Conservation (phyloP, 2,329 filamentous ascomycete genomes). For the Fusarium lateritium region DNA sequence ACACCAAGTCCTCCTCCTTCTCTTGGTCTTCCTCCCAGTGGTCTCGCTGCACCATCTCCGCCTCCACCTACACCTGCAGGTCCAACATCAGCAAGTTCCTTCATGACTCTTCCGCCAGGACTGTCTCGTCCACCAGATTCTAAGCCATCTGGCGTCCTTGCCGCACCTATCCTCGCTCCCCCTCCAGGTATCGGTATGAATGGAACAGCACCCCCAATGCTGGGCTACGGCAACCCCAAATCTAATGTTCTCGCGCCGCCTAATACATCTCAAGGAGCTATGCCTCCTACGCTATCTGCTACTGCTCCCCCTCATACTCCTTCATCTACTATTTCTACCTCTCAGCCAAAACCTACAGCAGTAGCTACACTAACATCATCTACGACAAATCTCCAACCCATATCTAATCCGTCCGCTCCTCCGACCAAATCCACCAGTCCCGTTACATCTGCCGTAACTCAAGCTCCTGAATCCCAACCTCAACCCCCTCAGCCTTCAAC, state of each 20-base stretch:
- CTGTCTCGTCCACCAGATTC: slow-evolving; percentile 46
- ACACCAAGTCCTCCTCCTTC: slow-evolving; percentile 32
- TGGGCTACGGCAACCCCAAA: slow-evolving; percentile 53
- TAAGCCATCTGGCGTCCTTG: slow-evolving; percentile 55
- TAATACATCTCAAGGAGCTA: slow-evolving; percentile 55
- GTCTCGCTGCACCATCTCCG: slow-evolving; percentile 43
- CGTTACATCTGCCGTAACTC: slow-evolving; percentile 24
- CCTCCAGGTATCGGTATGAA: slow-evolving; percentile 52
- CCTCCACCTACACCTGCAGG: slow-evolving; percentile 17
- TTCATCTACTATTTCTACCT: slow-evolving; percentile 7
- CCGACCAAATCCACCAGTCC: slow-evolving; percentile 22
- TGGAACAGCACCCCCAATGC: slow-evolving; percentile 45
- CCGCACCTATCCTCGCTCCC: slow-evolving; percentile 56
- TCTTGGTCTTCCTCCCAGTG: slow-evolving; percentile 34
- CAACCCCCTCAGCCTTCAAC: slow-evolving; percentile 48
- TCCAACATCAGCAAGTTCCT: slow-evolving; percentile 20
- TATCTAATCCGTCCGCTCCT: slow-evolving; percentile 12
- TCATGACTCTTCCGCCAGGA: slow-evolving; percentile 43
- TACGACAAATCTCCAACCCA: slow-evolving; percentile 22
- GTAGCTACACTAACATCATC: slow-evolving; percentile 8
- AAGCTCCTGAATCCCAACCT: slow-evolving; percentile 43
- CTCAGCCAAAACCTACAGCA: slow-evolving; percentile 11
- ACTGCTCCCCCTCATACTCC: slow-evolving; percentile 40
- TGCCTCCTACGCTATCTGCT: slow-evolving; percentile 38
- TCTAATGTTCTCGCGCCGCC: slow-evolving; percentile 63